Evolutionary conservation across 2,329 filamentous ascomycete genomes (phyloP), one percentile per base, ranked within the genome.

Genomic region (Fusarium multiceps): DNA sequence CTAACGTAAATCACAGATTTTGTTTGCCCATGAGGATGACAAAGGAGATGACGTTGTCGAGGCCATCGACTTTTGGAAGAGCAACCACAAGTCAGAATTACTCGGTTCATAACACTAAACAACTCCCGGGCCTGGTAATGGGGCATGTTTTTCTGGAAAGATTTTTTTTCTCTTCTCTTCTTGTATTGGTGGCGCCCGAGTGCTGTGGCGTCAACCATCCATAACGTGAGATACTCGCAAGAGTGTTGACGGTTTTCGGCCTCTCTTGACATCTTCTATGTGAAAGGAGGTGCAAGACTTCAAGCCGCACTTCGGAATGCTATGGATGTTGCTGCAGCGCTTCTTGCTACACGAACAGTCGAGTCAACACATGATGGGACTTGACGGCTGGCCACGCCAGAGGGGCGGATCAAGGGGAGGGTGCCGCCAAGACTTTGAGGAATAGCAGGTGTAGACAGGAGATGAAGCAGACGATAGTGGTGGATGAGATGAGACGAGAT

Each of bases 11-110:
- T 25, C 10, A 23, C 42, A 99, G 96, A 98, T 99, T 74, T 82
- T 99, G 55, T 98, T 98, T 81, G 95, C 96, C 50, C 98, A 98
- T 79, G 96, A 99, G 84, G 95, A 98, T 77, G 96, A 99, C 79
- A 85, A 89, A 71, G 95, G 96, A 73, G 93, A 97, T 78, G 96
- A 99, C 78, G 90, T 97, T 55, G 92, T 99, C 69, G 94, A 96
- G 74, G 94, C 93, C 68, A 89, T 99, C 78, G 96, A 99, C 82
- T 99, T 99, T 84, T 99, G 95, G 95, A 93, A 90, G 83, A 90
- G 84, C 73, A 87, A 84, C 75, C 81, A 86, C 63, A 84, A 82
- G 68, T 87, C 85, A 6, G 84, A 85, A 45, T 57, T 79, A 59
- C 72, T 78, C 48, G 69, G 75, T 69, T 59, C 69, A 73, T 61